phyloP scores from a whole-genome alignment of 23 red algal species.

The Gracilariopsis chorda region DNA sequence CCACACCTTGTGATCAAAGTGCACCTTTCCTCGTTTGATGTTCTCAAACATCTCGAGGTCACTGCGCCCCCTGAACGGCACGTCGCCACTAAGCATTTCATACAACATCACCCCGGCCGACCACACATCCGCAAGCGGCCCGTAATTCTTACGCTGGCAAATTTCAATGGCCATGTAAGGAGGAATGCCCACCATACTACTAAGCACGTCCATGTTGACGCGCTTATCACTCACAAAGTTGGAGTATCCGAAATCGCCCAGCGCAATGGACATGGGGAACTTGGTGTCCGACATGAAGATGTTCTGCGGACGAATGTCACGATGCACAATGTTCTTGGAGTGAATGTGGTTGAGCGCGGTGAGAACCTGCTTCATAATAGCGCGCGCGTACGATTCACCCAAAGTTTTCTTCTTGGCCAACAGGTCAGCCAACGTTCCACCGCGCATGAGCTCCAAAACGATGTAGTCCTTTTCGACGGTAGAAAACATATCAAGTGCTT shows the following conservation, averaged over 20 bases:
- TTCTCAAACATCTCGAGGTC: slow-evolving; percentile 51
- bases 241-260: slow-evolving; percentile 80
- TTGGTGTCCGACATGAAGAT: slow-evolving; percentile 39
- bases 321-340: slow-evolving; percentile 77
- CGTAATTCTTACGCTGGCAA: slow-evolving; percentile 65
- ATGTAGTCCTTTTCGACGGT: slow-evolving; percentile 65
- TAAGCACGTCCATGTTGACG: slow-evolving; percentile 69
- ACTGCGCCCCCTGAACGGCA: slow-evolving; percentile 67
- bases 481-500: slow-evolving; percentile 79
- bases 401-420: slow-evolving; percentile 30
- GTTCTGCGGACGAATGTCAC: slow-evolving; percentile 78
- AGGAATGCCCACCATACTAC: slow-evolving; percentile 60
- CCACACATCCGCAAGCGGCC: slow-evolving; percentile 95
- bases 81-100: slow-evolving; percentile 78
- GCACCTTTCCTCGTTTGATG: slow-evolving; percentile 35
- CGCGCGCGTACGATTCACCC: slow-evolving; percentile 47
- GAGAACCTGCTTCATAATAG: slow-evolving; percentile 60
- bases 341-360: slow-evolving; percentile 67
- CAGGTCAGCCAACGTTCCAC: slow-evolving; percentile 67
- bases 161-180: slow-evolving; percentile 93
- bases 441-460: slow-evolving; percentile 80
- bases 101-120: slow-evolving; percentile 90
- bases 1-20: slow-evolving; percentile 53
- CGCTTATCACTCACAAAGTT: slow-evolving; percentile 43
- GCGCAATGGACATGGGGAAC: slow-evolving; percentile 72